Base-by-base conservation (phyloP, 2,329 filamentous ascomycete species). In the Phialophora macrospora region DNA sequence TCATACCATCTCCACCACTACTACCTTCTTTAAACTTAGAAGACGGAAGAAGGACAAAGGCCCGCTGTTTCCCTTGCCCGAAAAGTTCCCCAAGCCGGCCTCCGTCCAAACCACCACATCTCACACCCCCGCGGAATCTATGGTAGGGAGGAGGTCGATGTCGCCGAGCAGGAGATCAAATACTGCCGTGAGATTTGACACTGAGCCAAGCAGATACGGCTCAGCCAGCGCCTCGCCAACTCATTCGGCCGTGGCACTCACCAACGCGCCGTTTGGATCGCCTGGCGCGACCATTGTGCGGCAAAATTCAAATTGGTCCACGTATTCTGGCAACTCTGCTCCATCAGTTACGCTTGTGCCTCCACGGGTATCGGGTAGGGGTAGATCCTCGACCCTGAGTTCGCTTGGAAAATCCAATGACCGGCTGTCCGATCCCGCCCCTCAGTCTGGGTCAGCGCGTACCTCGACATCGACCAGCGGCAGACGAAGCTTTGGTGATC, bases 401-500 rank as follows among this genome's bases (percentile, higher is more conserved):
- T 98, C 94, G 0, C 78, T 94, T 51, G 84, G 86, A 61, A 91
- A 89, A 0, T 87, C 88, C 61, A 91, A 90, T 38, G 87, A 88
- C 61, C 65, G 60, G 24, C 32, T 68, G 26, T 84, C 90, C 4
- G 82, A 87, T 6, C 87, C 89, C 2, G 88, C 88, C 3, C 85
- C 86, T 26, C 78, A 87, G n/a, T 74, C 77, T 9, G 79, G 77
- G 3, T 83, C 82, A 2, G 83, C 81, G 3, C 85, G 93, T 59
- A 93, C 88, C 5, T 97, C 93, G 0, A 92, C 90, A 0, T 97
- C 92, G 0, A 94, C 90, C 0, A 84, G 80, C n/a, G 93, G 93
- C 4, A 87, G 95, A 62, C 95, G 93, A 78, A 98, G 94, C 77
- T 92, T 99, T 72, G 92, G 93, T 60, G 95, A 97, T 71, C 81